These are phyloP conservation scores for Testicularia cyperi DNA, from an alignment of 1,284 basidiomycete species.

Conservation along the genomic window DNA sequence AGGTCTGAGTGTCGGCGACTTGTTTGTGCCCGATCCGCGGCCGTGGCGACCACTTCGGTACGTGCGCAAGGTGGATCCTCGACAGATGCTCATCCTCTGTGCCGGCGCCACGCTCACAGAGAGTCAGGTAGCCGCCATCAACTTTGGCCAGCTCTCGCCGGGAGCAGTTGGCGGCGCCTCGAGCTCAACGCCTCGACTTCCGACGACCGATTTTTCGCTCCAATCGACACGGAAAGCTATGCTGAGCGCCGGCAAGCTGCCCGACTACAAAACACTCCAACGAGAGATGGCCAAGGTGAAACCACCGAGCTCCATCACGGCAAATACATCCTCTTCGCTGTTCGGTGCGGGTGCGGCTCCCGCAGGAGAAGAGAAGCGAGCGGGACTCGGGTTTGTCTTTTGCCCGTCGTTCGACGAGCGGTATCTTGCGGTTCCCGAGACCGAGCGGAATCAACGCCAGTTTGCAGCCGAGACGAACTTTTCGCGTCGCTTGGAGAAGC, in stretches of 20 bases:
- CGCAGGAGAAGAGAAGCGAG: conserved; percentile 21
- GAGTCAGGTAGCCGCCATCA: conserved; percentile 28
- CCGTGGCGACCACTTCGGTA: conserved; percentile 50
- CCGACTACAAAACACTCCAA: conserved; percentile 33
- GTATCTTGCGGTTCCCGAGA: conserved; percentile 2
- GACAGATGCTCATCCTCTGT: conserved; percentile 54
- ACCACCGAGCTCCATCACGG: no score
- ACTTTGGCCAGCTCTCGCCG: conserved; percentile 14
- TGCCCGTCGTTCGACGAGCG: conserved; percentile 34
- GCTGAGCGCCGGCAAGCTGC: conserved; percentile 30
- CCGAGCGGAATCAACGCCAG: conserved; percentile 10
- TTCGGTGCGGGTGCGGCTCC: neutral
- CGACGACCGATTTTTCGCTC: conserved; percentile 24
- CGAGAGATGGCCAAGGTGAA: no score
- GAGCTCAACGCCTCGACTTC: conserved; percentile 19
- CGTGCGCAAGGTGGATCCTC: conserved; percentile 54
- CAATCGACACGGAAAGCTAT: conserved; percentile 24
- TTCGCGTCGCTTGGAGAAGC: conserved; percentile 48
- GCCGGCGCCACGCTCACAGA: conserved; percentile 40
- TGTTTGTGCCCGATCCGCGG: conserved; percentile 55
- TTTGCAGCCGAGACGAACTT: conserved; percentile 43
- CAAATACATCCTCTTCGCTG: conserved; percentile 11
- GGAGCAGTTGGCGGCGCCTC: conserved; percentile 8
- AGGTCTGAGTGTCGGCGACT: conserved; percentile 27
- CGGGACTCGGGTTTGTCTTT: conserved; percentile 41